Evolutionary conservation across 805 yeast species (phyloP), one percentile per base, ranked within the genome.

Genomic region (Lipomyces yamadae): DNA sequence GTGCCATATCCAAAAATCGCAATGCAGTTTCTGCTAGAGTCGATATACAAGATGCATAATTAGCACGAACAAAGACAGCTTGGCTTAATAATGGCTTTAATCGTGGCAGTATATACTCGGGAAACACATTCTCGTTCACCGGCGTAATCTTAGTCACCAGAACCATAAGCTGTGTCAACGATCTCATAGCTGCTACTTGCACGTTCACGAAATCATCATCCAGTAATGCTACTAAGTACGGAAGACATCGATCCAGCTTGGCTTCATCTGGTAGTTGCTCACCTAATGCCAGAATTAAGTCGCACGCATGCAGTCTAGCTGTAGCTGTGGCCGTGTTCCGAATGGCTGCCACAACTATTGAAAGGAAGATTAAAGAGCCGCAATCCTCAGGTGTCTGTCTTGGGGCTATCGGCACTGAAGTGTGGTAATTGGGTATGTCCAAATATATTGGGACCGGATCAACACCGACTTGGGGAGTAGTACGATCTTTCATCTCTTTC

Each of bases 191-290:
- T 2, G 86, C 79, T 1, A 87, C 83, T 61, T 88, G 90, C 2
- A 92, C 95, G 57, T 82, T 84, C 0, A 86, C 82, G 24, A 88
- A 82, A 0, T 82, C 78, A 67, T 91, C 97, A 61, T 90, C 92
- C 13, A 93, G 76, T 62, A 92, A 80, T n/a, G 86, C 79, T 30
- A 91, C 83, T 32, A 95, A 76, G 74, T 89, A 91, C 0, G 99
- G 98, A 32, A 95, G 76, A 39, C 92, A 86, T 56, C 98, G 78
- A 76, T 95, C 98, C 52, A 95, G 79, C 75, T 92, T 94, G 15
- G 87, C 88, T 64, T 90, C 96, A 75, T 95, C 98, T 32, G 85
- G 84, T 1, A 92, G 80, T 65, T 86, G 84, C 73, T 91, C 97
- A 1, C 94, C 85, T 24, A 94, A 81, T 0, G 91, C 90, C 7